Evolutionary conservation across 1,139 yeast species (phyloP).

Genomic region (Candida dubliniensis): DNA sequence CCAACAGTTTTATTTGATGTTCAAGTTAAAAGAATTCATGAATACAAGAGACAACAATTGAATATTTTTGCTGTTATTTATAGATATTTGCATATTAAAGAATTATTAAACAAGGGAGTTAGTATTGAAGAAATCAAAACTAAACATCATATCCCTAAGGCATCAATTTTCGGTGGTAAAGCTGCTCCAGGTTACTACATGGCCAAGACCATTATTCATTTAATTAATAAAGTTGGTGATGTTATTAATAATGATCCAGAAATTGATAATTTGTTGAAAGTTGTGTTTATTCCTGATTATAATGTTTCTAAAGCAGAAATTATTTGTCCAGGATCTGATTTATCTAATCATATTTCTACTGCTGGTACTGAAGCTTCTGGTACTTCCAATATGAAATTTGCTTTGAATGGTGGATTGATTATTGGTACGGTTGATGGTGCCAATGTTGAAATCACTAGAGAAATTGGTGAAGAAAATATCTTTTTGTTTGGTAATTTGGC

Average conservation of each 20-base stretch:
- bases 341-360: slow-evolving; percentile 94
- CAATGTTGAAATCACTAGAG: slow-evolving; percentile 91
- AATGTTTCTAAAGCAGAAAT: slow-evolving; percentile 93
- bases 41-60: slow-evolving; percentile 92
- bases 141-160: slow-evolving; percentile 69
- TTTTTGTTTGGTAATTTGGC: slow-evolving; percentile 89
- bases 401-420: slow-evolving; percentile 88
- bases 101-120: slow-evolving; percentile 50
- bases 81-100: slow-evolving; percentile 76
- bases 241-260: slow-evolving; percentile 79
- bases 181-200: slow-evolving; percentile 96
- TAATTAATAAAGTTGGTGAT: slow-evolving; percentile 77
- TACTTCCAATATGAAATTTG: slow-evolving; percentile 95
- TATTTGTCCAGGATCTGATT: slow-evolving; percentile 85
- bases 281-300: slow-evolving; percentile 86
- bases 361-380: slow-evolving; percentile 98
- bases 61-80: slow-evolving; percentile 86
- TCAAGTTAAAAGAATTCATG: slow-evolving; percentile 94
- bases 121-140: slow-evolving; percentile 57
- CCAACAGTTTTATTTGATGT: slow-evolving; percentile 80
- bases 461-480: slow-evolving; percentile 89
- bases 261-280: slow-evolving; percentile 75
- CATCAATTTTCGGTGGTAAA: slow-evolving; percentile 87
- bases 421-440: slow-evolving; percentile 98
- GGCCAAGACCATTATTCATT: slow-evolving; percentile 87